A percentile compares a stretch with the other conserved stretches of the same genome.
phyloP scores from a whole-genome alignment of 768 basidiomycete genomes.

The Xerocomellus amylosporus region DNA sequence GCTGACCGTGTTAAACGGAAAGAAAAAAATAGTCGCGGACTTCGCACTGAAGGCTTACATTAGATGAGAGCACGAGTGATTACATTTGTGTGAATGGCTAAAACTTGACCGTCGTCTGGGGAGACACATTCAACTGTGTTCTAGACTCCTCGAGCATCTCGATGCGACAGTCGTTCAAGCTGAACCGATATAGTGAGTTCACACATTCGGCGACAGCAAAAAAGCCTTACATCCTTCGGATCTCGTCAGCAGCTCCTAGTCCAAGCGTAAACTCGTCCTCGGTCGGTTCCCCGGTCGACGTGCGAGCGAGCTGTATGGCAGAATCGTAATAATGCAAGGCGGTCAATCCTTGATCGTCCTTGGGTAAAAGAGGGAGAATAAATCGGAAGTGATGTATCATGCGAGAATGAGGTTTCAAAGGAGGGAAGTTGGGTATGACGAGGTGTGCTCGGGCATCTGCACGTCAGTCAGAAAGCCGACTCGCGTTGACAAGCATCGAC shows the following conservation, averaged over 20 bases:
- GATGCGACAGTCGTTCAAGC: constrained; percentile 60
- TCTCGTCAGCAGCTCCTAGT: constrained; percentile 57
- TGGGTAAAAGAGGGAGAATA: constrained; percentile 58
- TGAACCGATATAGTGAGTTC: constrained; percentile 21
- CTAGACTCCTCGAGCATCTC: constrained; percentile 62
- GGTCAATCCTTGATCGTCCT: constrained; percentile 63
- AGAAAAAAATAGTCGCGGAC: too few relatives aligned
- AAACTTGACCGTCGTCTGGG: constrained; percentile 12
- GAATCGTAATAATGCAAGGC: constrained; percentile 75
- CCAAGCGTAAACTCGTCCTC: constrained; percentile 68
- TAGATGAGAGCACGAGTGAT: constrained; percentile 17
- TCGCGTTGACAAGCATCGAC: neutral
- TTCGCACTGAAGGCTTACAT: constrained; percentile 43
- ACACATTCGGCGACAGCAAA: neutral
- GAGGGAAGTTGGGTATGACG: constrained; percentile 71
- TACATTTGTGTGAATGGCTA: neutral
- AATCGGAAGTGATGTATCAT: constrained; percentile 82
- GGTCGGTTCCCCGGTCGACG: constrained; percentile 55
- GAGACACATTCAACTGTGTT: constrained; percentile 37
- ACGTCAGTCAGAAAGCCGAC: constrained; percentile 5
- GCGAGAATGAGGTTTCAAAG: constrained; percentile 66
- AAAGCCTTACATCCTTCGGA: constrained; percentile 51
- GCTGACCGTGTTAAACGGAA: too few relatives aligned
- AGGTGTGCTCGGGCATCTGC: constrained; percentile 66
- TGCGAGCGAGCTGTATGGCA: constrained; percentile 68